phyloP scores from a whole-genome alignment of 495 filamentous ascomycete genomes.

The Aspergillus biplanus region DNA sequence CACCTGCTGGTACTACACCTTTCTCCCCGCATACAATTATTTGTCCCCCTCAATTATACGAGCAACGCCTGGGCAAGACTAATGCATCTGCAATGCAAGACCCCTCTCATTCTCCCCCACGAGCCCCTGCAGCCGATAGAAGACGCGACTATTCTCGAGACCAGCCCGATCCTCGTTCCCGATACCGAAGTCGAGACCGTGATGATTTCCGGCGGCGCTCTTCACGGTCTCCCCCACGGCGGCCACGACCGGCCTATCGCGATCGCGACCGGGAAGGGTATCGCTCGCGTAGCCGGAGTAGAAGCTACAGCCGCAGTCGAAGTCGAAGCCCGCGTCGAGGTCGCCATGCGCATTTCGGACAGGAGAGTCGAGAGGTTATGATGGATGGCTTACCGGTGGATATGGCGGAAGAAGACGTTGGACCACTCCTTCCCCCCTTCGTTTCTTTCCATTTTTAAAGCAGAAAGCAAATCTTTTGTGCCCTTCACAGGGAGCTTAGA shows the following conservation, averaged over 20 bases:
- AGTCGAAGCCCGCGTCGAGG: slow-evolving; percentile 47
- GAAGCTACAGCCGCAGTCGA: slow-evolving; percentile 49
- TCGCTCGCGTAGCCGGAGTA: slow-evolving; percentile 49
- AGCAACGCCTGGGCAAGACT: slow-evolving; percentile 33
- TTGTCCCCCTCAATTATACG: background rate
- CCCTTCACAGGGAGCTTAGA: background rate
- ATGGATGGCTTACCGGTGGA: slow-evolving; percentile 63
- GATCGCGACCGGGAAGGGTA: slow-evolving; percentile 63
- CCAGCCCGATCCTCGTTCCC: slow-evolving; percentile 31
- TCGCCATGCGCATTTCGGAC: slow-evolving; percentile 49
- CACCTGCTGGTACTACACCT: slow-evolving; percentile 46
- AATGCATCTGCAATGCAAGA: slow-evolving; percentile 38
- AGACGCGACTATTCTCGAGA: slow-evolving; percentile 41
- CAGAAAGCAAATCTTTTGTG: background rate
- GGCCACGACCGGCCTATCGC: slow-evolving; percentile 47
- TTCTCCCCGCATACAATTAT: slow-evolving; percentile 43
- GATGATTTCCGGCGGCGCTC: slow-evolving; percentile 45
- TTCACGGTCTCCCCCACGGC: slow-evolving; percentile 44
- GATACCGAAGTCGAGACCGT: slow-evolving; percentile 43
- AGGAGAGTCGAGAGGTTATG: slow-evolving; percentile 62
- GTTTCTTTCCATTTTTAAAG: slow-evolving; percentile 10
- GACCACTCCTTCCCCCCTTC: slow-evolving; percentile 45
- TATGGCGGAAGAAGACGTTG: slow-evolving; percentile 67
- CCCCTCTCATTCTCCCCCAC: slow-evolving; percentile 42
- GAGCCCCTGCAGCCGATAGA: slow-evolving; percentile 44